Conservation (phyloP, 352 stramenopile species). For the Albugo candida region DNA sequence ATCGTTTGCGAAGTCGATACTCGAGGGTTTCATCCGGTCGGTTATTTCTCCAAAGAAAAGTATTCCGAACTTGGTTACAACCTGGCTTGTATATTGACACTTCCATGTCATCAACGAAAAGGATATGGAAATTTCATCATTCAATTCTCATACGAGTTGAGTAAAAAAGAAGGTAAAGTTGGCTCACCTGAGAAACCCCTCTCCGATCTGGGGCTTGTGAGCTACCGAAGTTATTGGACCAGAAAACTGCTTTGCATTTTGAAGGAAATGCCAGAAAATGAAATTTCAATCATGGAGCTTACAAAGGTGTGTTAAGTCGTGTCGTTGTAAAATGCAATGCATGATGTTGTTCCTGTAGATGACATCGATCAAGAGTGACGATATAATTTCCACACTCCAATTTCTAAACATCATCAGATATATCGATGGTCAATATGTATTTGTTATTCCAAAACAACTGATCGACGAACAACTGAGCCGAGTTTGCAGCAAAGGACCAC, state of each 20-base stretch:
- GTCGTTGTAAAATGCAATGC: not conserved
- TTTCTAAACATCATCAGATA: slow-evolving; percentile 98
- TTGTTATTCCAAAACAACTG: slow-evolving; percentile 85
- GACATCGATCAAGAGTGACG: slow-evolving; percentile 90
- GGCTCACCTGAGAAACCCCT: slow-evolving; percentile 98
- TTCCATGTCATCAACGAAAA: slow-evolving; percentile 96
- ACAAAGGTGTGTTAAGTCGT: slow-evolving; percentile 61
- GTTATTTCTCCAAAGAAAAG: slow-evolving; percentile 99
- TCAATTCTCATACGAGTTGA: slow-evolving; percentile 97
- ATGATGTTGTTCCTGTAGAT: slow-evolving; percentile 13
- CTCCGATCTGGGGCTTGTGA: slow-evolving; percentile 96
- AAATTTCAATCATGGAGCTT: slow-evolving; percentile 92
- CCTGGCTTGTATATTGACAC: slow-evolving; percentile 98
- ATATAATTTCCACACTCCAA: slow-evolving; percentile 97
- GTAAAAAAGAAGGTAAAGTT: slow-evolving; percentile 94
- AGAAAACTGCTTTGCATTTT: slow-evolving; percentile 89
- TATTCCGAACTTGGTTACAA: slow-evolving; percentile 97
- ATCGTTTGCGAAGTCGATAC: slow-evolving; percentile 91
- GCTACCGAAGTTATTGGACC: slow-evolving; percentile 98
- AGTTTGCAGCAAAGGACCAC: slow-evolving; percentile 52
- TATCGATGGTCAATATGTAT: slow-evolving; percentile 97
- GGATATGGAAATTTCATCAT: slow-evolving; percentile 99
- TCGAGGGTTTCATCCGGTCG: slow-evolving; percentile 86
- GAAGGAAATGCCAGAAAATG: slow-evolving; percentile 45
- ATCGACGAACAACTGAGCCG: slow-evolving; percentile 74